These are phyloP conservation scores for Polygonum maritimum DNA, from an alignment of 148 eudicot species.

Conservation along the genomic window DNA sequence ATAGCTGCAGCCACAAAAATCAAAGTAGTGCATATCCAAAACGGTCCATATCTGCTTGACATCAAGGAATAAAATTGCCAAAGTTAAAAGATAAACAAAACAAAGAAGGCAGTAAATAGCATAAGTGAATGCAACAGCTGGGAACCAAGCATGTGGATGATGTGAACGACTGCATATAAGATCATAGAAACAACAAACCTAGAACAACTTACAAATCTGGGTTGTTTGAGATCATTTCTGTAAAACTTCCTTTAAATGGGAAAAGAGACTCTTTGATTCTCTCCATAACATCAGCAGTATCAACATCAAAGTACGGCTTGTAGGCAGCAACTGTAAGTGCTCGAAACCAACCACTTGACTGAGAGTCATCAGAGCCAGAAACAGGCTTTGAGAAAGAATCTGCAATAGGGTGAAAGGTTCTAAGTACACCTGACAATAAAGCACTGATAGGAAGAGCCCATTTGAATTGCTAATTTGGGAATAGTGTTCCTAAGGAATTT, in stretches of 20 bases:
- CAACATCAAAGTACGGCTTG: slow-evolving; percentile 91
- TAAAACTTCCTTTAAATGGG: slow-evolving; percentile 82
- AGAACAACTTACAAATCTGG: slow-evolving; percentile 74
- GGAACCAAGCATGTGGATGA: background rate
- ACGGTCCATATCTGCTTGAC: slow-evolving; percentile 80
- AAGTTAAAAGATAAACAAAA: background rate
- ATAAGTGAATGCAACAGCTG: background rate
- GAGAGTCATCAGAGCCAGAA: slow-evolving; percentile 58
- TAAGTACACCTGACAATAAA: background rate
- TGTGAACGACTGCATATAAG: background rate
- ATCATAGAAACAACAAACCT: background rate
- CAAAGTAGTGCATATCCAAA: slow-evolving; percentile 95
- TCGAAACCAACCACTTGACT: slow-evolving; percentile 76
- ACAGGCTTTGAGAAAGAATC: slow-evolving; percentile 78
- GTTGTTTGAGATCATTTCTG: slow-evolving; percentile 68
- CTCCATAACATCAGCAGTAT: slow-evolving; percentile 87
- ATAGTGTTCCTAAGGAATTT: background rate
- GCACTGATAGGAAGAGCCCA: background rate
- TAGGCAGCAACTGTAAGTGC: slow-evolving; percentile 65
- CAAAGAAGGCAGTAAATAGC: background rate
- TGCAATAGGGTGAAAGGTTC: slow-evolving; percentile 22
- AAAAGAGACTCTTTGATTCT: slow-evolving; percentile 90
- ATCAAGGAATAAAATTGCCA: background rate
- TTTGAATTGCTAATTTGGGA: background rate
- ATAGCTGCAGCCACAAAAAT: slow-evolving; percentile 92